Evolutionary conservation across 345 rosid genomes (phyloP), one percentile per base, ranked within the genome.

Genomic region (Heritiera fomes): DNA sequence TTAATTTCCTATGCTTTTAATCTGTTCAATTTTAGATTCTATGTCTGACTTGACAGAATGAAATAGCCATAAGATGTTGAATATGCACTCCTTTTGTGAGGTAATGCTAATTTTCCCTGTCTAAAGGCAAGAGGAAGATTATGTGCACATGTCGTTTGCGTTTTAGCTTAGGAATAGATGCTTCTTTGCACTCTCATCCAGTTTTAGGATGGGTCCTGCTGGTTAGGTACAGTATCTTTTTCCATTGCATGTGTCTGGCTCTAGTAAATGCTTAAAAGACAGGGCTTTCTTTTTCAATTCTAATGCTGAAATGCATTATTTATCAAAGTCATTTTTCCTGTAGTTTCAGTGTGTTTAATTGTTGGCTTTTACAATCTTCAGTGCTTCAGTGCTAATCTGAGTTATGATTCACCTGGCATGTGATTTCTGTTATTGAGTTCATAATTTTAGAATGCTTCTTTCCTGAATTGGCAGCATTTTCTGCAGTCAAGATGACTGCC

Each of bases 361-460:
- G 23, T 38, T 50, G 73, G 65, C 15, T 23, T 23, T 53, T 62
- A 20, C 62, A 69, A 30, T 75, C 43, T 55, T 75, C 12, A 28
- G 56, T 77, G 59, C 43, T 55, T 75, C 12, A 28, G 56, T 77
- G 59, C 55, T 10, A 23, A 0, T 11, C 14, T 56, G 18, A 14
- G 9, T 58, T 11, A 53, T 28, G 30, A 20, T 8, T 12, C 13
- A 73, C 49, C 9, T 75, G 66, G 45, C 18, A 41, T 45, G 17
- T 45, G 13, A 47, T 45, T 63, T 52, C 23, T 75, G 43, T 60
- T 77, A 49, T 8, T 50, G 41, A 30, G 12, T 62, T 30, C 58
- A 43, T 64, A 47, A 56, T 46, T 83, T 47, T 49, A 53, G 73
- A 47, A 78, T 46, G 47, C 41, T 58, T 83, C 66, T 74, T 79